Evolutionary conservation across 2,329 filamentous ascomycete genomes (phyloP).

Genomic region (Pseudovirgaria hyperparasitica): DNA sequence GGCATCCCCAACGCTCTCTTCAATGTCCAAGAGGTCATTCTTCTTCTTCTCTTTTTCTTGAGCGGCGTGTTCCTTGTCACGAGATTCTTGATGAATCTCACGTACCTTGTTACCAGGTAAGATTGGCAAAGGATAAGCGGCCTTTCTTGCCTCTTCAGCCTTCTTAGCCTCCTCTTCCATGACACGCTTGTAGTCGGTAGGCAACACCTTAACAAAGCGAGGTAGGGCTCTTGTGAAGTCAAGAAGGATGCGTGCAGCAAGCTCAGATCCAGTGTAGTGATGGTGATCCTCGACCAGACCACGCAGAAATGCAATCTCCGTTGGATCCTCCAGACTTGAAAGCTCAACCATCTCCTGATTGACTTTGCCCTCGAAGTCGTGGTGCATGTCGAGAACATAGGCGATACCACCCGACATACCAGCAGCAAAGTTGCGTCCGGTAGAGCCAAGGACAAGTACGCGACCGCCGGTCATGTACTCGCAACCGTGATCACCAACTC

Average conservation of each 20-base stretch:
- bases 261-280: constrained; percentile 93
- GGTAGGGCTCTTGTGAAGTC: constrained; percentile 87
- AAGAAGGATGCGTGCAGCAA: constrained; percentile 83
- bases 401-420: constrained; percentile 98
- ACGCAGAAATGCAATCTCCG: constrained; percentile 81
- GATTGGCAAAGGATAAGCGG: constrained; percentile 67
- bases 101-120: constrained; percentile 54
- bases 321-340: constrained; percentile 66
- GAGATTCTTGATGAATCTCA: constrained; percentile 38
- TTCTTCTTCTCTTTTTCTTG: constrained; percentile 55
- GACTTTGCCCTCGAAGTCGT: constrained; percentile 84
- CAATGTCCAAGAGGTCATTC: constrained; percentile 62
- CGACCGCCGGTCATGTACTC: constrained; percentile 99
- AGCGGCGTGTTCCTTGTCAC: constrained; percentile 45
- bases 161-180: constrained; percentile 76
- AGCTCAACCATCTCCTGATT: constrained; percentile 97
- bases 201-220: constrained; percentile 86
- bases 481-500: constrained; percentile 89
- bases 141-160: constrained; percentile 71
- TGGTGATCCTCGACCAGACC: constrained; percentile 93
- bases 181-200: constrained; percentile 92
- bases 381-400: constrained; percentile 80
- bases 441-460: constrained; percentile 72
- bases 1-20: constrained; percentile 76
- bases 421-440: constrained; percentile 92